Evolutionary conservation across 2,329 filamentous ascomycete genomes (phyloP), one percentile per base, ranked within the genome.

Genomic region (Colletotrichum chrysophilum): DNA sequence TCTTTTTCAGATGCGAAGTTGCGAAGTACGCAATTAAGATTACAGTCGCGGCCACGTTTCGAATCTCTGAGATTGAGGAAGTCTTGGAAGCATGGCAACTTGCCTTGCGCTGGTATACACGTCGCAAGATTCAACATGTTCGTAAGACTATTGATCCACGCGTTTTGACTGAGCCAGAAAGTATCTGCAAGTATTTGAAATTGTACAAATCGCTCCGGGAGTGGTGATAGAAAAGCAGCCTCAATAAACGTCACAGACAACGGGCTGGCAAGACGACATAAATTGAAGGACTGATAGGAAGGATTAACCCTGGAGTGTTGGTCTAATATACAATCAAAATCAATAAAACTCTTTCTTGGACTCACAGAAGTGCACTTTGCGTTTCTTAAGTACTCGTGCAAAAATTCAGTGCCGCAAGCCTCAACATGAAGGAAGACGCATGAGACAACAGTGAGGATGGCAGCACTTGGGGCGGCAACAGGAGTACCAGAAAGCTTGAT

Each of bases 301-400:
- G 7, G 10, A 7, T 12, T 1, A 4, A 18, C 43, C 10, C 43
- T 52, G n/a, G 16, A n/a, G 9, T 52, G 6, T 13, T 52, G 2
- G 4, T 13, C 10, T 52, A 13, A 32, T 32, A 13, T 18, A 52
- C n/a, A 13, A 21, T 12, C 1, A 7, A 4, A 52, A 21, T 21
- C 3, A 13, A 21, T n/a, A 21, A 2, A 21, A 12, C 3, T 0
- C n/a, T 52, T 13, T n/a, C 5, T 2, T 52, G 12, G 5, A 52
- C n/a, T 52, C 7, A 52, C 43, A 48, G n/a, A n/a, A 52, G 16
- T 52, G 1, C n/a, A 21, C 10, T 13, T 4, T 52, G n/a, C 2
- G 14, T 4, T 16, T 38, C 16, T 38, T 18, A 18, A 10, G 18
- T n/a, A 48, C 4, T 12, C 9, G 18, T 48, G 18, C 18, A 7